These are phyloP conservation scores for Neoboletus brunneissimus DNA, from an alignment of 768 basidiomycete genomes.

Conservation along the genomic window DNA sequence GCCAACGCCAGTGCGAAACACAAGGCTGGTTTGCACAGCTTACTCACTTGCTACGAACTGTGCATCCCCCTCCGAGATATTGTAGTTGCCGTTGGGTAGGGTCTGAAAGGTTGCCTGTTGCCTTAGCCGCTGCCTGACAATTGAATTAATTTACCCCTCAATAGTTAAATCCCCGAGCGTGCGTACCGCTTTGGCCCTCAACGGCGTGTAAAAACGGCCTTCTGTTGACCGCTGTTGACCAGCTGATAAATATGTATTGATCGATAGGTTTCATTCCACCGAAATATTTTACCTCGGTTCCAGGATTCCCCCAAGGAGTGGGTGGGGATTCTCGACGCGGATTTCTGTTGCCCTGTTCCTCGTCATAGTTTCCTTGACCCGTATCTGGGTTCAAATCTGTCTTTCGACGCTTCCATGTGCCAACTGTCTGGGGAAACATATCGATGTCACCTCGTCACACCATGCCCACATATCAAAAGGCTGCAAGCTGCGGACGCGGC, in stretches of 20 bases:
- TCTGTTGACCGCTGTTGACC: constrained; percentile 20
- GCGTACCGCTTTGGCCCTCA: constrained; percentile 4
- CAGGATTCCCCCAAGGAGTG: neutral
- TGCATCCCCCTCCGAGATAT: constrained; percentile 5
- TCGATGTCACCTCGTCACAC: constrained; percentile 1
- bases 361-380: neutral
- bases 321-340: constrained; percentile 1
- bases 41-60: neutral
- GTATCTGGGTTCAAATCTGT: neutral
- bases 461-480: neutral
- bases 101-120: constrained; percentile 6
- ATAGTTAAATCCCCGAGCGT: constrained; percentile 20
- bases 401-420: neutral
- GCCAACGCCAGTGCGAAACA: constrained; percentile 10
- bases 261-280: constrained; percentile 3
- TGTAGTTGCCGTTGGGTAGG: constrained; percentile 17
- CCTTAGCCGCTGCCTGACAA: constrained; percentile 16
- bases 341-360: neutral
- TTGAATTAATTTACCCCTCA: constrained; percentile 30
- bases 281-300: constrained; percentile 4
- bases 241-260: constrained; percentile 21
- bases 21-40: constrained; percentile 10
- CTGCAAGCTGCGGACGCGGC: neutral
- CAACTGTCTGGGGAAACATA: neutral
- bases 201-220: constrained; percentile 15